Evolutionary conservation across 2,329 filamentous ascomycete species (phyloP).

Genomic region (Leptoxyphium fumago): DNA sequence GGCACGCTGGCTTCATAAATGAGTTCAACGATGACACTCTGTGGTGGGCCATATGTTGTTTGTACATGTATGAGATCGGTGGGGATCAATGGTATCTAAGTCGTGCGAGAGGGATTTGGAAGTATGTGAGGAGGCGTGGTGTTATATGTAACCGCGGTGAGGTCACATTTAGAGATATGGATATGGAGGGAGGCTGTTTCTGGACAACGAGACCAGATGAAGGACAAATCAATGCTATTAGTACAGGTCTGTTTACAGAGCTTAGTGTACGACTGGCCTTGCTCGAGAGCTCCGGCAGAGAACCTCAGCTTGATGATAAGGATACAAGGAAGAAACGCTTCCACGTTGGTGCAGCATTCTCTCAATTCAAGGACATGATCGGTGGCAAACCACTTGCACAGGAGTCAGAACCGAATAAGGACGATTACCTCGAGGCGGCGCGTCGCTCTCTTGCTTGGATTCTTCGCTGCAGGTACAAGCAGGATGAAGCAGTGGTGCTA

Average conservation of each 20-base stretch:
- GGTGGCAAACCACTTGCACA: neutral
- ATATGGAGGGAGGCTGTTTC: constrained; percentile 13
- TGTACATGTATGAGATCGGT: constrained; percentile 11
- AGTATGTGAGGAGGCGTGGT: constrained; percentile 5
- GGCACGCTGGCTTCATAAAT: constrained; percentile 12
- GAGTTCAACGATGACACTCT: constrained; percentile 9
- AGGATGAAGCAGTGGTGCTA: constrained; percentile 11
- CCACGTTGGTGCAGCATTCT: neutral
- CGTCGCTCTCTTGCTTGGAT: constrained; percentile 14
- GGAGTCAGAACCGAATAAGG: neutral
- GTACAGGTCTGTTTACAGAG: constrained; percentile 12
- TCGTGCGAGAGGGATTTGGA: constrained; percentile 10
- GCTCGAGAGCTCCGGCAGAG: neutral
- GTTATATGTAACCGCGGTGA: constrained; percentile 9
- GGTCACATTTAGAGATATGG: constrained; percentile 7
- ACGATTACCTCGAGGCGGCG: constrained; percentile 9
- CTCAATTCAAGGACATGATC: neutral
- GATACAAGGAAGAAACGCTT: neutral
- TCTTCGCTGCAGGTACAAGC: constrained; percentile 13
- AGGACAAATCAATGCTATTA: constrained; percentile 11
- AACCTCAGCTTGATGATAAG: neutral
- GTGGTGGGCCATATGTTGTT: constrained; percentile 15
- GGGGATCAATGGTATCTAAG: constrained; percentile 11
- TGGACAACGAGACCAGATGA: constrained; percentile 10
- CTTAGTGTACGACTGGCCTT: constrained; percentile 12